These are phyloP conservation scores for Odonthalia washingtoniensis DNA, from an alignment of 31 red algal species.

Conservation along the genomic window DNA sequence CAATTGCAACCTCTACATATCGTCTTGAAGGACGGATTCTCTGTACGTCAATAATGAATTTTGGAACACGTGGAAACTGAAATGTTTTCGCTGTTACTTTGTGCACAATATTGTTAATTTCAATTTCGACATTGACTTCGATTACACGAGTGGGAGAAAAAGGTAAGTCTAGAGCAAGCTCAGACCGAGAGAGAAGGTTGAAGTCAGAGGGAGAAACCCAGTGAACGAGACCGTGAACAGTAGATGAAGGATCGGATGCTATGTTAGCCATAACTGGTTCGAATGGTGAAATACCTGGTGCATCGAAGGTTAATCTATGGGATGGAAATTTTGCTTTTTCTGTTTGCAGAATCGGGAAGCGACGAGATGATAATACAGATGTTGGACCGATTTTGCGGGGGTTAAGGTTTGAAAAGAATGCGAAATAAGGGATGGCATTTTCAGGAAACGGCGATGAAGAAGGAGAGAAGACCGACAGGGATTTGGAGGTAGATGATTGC, in stretches of 20 bases:
- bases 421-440: slow-evolving; percentile 90
- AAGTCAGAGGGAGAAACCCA: slow-evolving; percentile 64
- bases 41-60: not conserved
- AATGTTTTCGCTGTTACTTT: slow-evolving; percentile 36
- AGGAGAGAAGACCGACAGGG: no score
- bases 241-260: not conserved
- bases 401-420: slow-evolving; percentile 92
- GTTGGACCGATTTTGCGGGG: slow-evolving; percentile 73
- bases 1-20: slow-evolving; percentile 52
- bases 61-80: slow-evolving; percentile 17
- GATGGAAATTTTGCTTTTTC: slow-evolving; percentile 47
- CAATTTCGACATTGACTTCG: not conserved
- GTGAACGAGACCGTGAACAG: slow-evolving; percentile 78
- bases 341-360: slow-evolving; percentile 41
- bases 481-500: no score
- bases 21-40: slow-evolving; percentile 38
- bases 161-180: slow-evolving; percentile 36
- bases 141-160: slow-evolving; percentile 11
- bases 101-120: not conserved
- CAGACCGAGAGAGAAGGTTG: slow-evolving; percentile 33
- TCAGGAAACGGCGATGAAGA: not conserved
- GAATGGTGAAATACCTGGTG: slow-evolving; percentile 65
- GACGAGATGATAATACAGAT: slow-evolving; percentile 39
- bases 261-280: slow-evolving; percentile 81
- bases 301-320: slow-evolving; percentile 51